Evolutionary conservation across 805 yeast genomes (phyloP).

Genomic region (Yamadazyma ubonensis): DNA sequence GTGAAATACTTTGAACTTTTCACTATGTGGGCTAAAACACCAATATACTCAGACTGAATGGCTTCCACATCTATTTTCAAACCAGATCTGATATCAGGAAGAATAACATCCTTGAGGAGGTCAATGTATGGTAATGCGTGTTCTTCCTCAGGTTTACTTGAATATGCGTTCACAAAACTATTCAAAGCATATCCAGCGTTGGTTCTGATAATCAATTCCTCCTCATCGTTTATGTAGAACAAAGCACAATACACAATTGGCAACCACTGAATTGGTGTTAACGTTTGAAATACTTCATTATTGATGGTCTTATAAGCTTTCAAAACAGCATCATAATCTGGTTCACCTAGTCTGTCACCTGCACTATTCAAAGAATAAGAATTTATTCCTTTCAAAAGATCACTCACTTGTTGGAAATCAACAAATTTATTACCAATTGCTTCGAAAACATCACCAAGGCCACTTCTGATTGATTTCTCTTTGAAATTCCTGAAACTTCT

Average conservation of each 20-base stretch:
- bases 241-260: constrained; percentile 71
- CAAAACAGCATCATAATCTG: constrained; percentile 76
- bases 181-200: constrained; percentile 67
- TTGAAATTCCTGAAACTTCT: constrained; percentile 57
- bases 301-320: constrained; percentile 64
- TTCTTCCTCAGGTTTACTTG: constrained; percentile 23
- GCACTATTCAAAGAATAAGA: constrained; percentile 47
- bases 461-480: constrained; percentile 61
- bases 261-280: constrained; percentile 66
- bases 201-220: constrained; percentile 76
- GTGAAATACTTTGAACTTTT: constrained; percentile 38
- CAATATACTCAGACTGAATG: constrained; percentile 69
- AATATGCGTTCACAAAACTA: constrained; percentile 61
- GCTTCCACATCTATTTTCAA: constrained; percentile 57
- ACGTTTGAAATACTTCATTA: constrained; percentile 46
- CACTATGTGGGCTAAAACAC: constrained; percentile 64
- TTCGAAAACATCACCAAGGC: constrained; percentile 57
- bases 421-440: constrained; percentile 57
- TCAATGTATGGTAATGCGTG: constrained; percentile 30
- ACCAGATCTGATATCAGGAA: constrained; percentile 69
- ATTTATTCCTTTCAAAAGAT: constrained; percentile 64
- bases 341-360: constrained; percentile 58
- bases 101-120: constrained; percentile 50
- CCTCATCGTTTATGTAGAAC: constrained; percentile 70
- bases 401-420: constrained; percentile 43